Percentiles rank a stretch among this genome's conserved stretches.
These are phyloP conservation scores for Erythrophleum fordii DNA, from an alignment of 306 rosid species.

Conservation along the genomic window DNA sequence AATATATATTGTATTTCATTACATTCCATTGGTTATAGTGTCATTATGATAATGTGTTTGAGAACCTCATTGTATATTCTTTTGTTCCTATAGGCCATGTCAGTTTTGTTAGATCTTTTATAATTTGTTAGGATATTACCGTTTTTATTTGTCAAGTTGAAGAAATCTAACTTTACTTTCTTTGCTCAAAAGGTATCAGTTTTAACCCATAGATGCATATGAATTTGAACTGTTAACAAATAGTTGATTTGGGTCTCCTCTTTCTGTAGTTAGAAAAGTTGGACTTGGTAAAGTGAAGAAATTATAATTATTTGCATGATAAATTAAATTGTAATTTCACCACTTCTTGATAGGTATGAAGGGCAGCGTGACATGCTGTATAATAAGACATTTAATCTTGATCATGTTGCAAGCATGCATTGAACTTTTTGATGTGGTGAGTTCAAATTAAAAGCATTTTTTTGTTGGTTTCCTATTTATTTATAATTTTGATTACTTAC, in stretches of 20 bases:
- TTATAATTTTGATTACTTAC: slow-evolving; percentile 29
- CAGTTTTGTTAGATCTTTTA: background rate
- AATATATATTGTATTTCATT: background rate
- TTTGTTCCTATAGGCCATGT: background rate
- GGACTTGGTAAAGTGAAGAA: slow-evolving; percentile 20
- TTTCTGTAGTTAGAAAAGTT: slow-evolving; percentile 18
- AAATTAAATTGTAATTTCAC: background rate
- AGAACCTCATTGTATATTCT: background rate
- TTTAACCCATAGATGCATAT: slow-evolving; percentile 9
- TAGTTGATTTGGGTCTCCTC: slow-evolving; percentile 3
- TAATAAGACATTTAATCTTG: slow-evolving; percentile 96
- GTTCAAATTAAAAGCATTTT: background rate
- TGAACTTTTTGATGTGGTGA: background rate
- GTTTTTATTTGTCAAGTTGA: background rate
- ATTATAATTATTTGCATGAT: background rate
- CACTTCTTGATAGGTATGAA: slow-evolving; percentile 80
- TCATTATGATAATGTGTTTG: background rate
- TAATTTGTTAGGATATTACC: background rate
- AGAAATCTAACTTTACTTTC: slow-evolving; percentile 2
- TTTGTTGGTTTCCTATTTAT: background rate
- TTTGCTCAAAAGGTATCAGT: background rate
- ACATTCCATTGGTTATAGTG: background rate
- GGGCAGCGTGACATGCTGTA: slow-evolving; percentile 97
- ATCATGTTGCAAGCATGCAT: slow-evolving; percentile 68
- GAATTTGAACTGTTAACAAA: slow-evolving; percentile 5